Evolutionary conservation across 257 asterid species (phyloP).

Genomic region (Anisodus tanguticus): DNA sequence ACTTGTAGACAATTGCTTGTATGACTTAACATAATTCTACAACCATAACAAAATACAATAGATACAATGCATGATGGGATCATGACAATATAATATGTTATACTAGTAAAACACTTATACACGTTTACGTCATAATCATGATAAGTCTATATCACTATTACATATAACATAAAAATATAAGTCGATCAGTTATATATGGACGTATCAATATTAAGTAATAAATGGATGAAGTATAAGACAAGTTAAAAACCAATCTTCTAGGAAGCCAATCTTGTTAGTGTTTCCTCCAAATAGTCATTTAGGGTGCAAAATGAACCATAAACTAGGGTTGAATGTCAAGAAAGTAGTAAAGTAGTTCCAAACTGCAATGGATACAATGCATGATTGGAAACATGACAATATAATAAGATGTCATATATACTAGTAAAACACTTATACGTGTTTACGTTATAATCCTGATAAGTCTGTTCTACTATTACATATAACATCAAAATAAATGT

Average conservation of each 20-base stretch:
- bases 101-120: not conserved
- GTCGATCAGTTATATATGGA: not conserved
- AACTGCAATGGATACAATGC: not conserved
- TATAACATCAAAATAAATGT: not conserved
- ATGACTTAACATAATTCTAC: slow-evolving; percentile 17
- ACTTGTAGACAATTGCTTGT: not conserved
- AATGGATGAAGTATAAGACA: slow-evolving; percentile 21
- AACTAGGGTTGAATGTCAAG: not conserved
- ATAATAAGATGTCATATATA: not conserved
- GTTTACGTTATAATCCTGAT: not conserved
- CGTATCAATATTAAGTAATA: not conserved
- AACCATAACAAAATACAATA: slow-evolving; percentile 23
- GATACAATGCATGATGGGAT: not conserved
- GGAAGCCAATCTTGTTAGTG: not conserved
- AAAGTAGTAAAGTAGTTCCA: slow-evolving; percentile 5
- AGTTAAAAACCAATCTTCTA: slow-evolving; percentile 10
- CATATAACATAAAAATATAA: not conserved
- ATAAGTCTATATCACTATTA: not conserved
- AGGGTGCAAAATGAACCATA: not conserved
- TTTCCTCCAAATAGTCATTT: not conserved
- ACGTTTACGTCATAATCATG: not conserved
- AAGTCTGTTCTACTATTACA: not conserved
- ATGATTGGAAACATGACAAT: not conserved
- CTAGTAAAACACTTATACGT: not conserved
- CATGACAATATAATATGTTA: not conserved